These are phyloP conservation scores for Zygosaccharomyces bailii DNA, from an alignment of 805 yeast species.

Conservation along the genomic window DNA sequence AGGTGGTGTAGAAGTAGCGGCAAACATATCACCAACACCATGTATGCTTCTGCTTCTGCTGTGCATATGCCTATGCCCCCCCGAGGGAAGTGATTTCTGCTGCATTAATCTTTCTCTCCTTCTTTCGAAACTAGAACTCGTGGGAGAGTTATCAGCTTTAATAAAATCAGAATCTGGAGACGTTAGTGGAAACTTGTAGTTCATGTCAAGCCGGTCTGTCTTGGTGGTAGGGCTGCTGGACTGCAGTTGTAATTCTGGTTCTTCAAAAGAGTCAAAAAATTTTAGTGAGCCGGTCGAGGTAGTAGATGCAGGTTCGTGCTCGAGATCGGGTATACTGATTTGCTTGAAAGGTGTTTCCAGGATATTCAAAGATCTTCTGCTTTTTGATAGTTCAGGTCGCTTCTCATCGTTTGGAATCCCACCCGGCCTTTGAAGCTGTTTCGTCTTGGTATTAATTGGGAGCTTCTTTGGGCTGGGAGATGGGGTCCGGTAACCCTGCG, in stretches of 20 bases:
- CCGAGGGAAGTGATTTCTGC: conserved; percentile 13
- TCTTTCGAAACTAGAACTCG: conserved; percentile 18
- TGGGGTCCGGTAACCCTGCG: not conserved
- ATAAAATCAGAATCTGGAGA: conserved; percentile 19
- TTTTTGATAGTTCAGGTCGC: not conserved
- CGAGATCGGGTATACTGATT: conserved; percentile 30
- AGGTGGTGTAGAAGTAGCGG: conserved; percentile 23
- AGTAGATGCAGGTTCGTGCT: conserved; percentile 17
- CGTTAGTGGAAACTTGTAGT: conserved; percentile 27
- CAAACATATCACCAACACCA: conserved; percentile 21
- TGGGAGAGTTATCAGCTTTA: conserved; percentile 15
- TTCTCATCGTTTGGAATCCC: not conserved
- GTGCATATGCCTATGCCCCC: conserved; percentile 24
- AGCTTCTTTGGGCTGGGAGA: not conserved
- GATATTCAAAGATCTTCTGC: conserved; percentile 21
- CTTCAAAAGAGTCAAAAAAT: conserved; percentile 28
- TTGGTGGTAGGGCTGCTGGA: conserved; percentile 5
- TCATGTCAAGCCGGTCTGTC: conserved; percentile 19
- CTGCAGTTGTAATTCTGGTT: conserved; percentile 1
- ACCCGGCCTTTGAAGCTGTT: too few relatives aligned
- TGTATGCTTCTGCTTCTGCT: conserved; percentile 33
- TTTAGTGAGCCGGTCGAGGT: conserved; percentile 20
- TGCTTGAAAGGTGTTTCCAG: conserved; percentile 30
- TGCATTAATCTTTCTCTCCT: conserved; percentile 23
- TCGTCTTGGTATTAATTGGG: conserved; percentile 1